phyloP scores from a whole-genome alignment of 1,139 yeast genomes.

The Dujonia santamariae region DNA sequence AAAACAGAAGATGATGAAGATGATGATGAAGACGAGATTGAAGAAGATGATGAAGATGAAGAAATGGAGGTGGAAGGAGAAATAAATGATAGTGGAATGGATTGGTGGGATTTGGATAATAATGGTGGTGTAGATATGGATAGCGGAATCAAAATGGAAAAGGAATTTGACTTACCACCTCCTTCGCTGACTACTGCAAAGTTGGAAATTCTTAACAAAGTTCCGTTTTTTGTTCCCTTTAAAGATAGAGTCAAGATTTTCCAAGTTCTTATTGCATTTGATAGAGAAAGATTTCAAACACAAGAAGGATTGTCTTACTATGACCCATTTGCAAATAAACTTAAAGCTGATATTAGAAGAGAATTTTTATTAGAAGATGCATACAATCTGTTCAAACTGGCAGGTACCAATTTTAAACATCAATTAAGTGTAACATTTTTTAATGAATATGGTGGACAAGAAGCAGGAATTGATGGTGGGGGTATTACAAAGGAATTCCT shows the following conservation, averaged over 20 bases:
- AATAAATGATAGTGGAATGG: not conserved
- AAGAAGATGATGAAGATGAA: constrained; percentile 1
- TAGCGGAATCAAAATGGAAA: too few relatives aligned
- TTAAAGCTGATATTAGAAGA: constrained; percentile 61
- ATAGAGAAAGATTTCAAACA: constrained; percentile 32
- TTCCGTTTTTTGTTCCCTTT: constrained; percentile 82
- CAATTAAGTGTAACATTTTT: constrained; percentile 62
- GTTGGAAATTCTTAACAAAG: constrained; percentile 53
- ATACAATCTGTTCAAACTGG: constrained; percentile 47
- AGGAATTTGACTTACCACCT: not conserved
- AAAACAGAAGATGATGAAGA: constrained; percentile 12
- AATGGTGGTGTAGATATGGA: not conserved
- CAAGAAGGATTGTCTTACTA: constrained; percentile 13
- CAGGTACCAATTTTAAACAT: constrained; percentile 50
- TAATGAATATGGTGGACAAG: constrained; percentile 63
- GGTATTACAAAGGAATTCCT: constrained; percentile 91
- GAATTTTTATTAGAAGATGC: constrained; percentile 75
- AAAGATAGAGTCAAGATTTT: constrained; percentile 70
- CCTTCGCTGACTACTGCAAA: constrained; percentile 15
- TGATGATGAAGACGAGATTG: constrained; percentile 6
- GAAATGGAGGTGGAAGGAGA: not conserved
- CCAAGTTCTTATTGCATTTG: constrained; percentile 58
- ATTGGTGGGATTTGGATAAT: not conserved
- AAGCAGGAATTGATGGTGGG: constrained; percentile 96
- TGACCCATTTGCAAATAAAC: constrained; percentile 14